Evolutionary conservation across 345 rosid genomes (phyloP).

Genomic region (Theobroma cacao): DNA sequence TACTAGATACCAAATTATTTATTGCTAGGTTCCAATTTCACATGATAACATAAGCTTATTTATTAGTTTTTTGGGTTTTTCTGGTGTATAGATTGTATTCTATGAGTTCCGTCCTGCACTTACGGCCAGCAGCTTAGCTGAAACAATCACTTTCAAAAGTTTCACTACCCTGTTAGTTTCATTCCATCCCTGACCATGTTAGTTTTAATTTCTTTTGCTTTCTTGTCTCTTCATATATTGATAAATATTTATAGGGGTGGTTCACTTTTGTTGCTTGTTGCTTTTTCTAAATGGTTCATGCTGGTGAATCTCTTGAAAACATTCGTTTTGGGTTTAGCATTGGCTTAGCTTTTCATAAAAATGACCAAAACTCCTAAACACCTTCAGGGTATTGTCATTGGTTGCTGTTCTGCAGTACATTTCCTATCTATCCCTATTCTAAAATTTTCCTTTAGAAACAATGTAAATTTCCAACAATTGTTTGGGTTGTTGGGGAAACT

Average conservation of each 20-base stretch:
- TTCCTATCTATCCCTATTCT: slow-evolving; percentile 20
- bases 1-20: too few relatives aligned
- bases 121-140: slow-evolving; percentile 30
- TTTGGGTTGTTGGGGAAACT: background rate
- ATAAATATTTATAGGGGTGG: background rate
- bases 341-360: slow-evolving; percentile 44
- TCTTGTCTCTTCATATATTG: too few relatives aligned
- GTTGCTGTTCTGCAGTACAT: slow-evolving; percentile 18
- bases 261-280: background rate
- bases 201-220: too few relatives aligned
- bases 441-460: background rate
- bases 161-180: too few relatives aligned
- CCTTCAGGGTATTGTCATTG: slow-evolving; percentile 28
- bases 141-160: too few relatives aligned
- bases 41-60: too few relatives aligned
- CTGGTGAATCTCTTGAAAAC: slow-evolving; percentile 43
- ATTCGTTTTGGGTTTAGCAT: slow-evolving; percentile 38
- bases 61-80: too few relatives aligned
- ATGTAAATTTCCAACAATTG: too few relatives aligned
- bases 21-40: too few relatives aligned
- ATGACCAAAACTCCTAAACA: slow-evolving; percentile 40
- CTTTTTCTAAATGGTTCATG: slow-evolving; percentile 58
- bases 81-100: slow-evolving; percentile 21
- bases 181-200: background rate
- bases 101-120: slow-evolving; percentile 40